Percentiles rank a stretch among this genome's conserved stretches.
These are phyloP conservation scores for Lithocarpus polystachyus DNA, from an alignment of 306 rosid genomes.

Conservation along the genomic window DNA sequence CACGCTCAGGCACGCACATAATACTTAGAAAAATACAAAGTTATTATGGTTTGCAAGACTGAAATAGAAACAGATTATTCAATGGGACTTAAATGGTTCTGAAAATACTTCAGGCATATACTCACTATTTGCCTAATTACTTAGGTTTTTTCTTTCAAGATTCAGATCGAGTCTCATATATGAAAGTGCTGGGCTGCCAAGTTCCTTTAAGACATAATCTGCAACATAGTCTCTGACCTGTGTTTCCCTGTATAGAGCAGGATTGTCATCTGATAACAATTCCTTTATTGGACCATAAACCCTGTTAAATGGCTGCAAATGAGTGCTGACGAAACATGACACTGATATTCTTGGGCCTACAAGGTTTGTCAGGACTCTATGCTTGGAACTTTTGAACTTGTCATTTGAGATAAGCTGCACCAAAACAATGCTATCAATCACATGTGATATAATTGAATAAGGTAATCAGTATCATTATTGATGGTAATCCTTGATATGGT, in stretches of 20 bases:
- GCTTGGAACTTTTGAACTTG: conserved; percentile 41
- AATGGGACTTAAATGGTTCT: too few relatives aligned
- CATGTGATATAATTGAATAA: too few relatives aligned
- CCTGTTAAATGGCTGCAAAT: conserved; percentile 15
- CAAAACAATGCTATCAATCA: too few relatives aligned
- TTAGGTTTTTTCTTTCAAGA: too few relatives aligned
- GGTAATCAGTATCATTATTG: too few relatives aligned
- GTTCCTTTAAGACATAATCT: conserved; percentile 32
- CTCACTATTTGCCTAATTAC: too few relatives aligned
- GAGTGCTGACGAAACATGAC: conserved; percentile 34
- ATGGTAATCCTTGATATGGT: too few relatives aligned
- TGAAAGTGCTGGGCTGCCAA: conserved; percentile 35
- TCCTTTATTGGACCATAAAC: conserved; percentile 43
- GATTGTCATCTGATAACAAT: conserved; percentile 33
- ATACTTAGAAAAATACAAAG: too few relatives aligned
- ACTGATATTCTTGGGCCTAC: conserved; percentile 36
- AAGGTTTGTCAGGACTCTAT: conserved; percentile 34
- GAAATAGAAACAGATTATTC: too few relatives aligned
- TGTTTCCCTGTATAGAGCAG: conserved; percentile 32
- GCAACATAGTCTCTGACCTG: conserved; percentile 21
- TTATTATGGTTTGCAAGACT: too few relatives aligned
- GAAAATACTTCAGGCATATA: too few relatives aligned
- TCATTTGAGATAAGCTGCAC: conserved; percentile 42
- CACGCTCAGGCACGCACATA: too few relatives aligned
- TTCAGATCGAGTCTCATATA: conserved; percentile 12